Base-by-base conservation (phyloP, 2,329 filamentous ascomycete species). In the Thielaviopsis ethacetica region DNA sequence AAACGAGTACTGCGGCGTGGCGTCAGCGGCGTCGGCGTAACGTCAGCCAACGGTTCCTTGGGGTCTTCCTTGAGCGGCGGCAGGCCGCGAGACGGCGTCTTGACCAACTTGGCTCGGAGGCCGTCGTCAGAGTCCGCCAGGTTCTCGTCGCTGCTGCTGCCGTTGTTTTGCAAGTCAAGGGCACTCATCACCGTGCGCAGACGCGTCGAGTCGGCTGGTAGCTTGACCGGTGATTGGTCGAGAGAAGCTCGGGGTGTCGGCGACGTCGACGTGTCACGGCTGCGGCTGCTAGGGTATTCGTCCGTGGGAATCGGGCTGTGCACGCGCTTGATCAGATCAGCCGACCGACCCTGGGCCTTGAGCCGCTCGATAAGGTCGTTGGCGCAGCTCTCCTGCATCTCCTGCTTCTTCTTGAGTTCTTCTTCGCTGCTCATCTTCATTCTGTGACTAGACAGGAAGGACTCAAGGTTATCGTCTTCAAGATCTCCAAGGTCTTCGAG, bases 361-460 rank as follows among this genome's bases (percentile, higher is more conserved):
- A 61, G 49, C 26, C 57, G 56, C 5, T 57, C 56, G 26, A 61
- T 56, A 38, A 61, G 50, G 56, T 59, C 56, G 10, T 59, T 59
- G n/a, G 55, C 49, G 47, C 56, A 59, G 38, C 44, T 56, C 51
- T 59, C 54, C 51, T 61, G 51, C 55, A 56, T 59, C n/a, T 62
- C 56, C 27, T 63, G 58, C 49, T 63, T 63, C 58, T 61, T 62
- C 54, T 59, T 57, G 50, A 57, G 22, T 41, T 57, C 57, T 22
- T 62, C 60, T 27, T 62, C 58, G 17, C 30, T 59, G 30, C 59
- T 64, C 52, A 63, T 65, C 56, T 65, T 66, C 58, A 64, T 64
- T 15, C 62, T 57, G 51, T 26, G 22, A n/a, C 51, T n/a, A n/a
- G n/a, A n/a, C 21, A 53, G 17, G 24, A 19, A 27, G 13, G 5